Evolutionary conservation across 2,329 filamentous ascomycete genomes (phyloP).

Genomic region (Didymella sp.): DNA sequence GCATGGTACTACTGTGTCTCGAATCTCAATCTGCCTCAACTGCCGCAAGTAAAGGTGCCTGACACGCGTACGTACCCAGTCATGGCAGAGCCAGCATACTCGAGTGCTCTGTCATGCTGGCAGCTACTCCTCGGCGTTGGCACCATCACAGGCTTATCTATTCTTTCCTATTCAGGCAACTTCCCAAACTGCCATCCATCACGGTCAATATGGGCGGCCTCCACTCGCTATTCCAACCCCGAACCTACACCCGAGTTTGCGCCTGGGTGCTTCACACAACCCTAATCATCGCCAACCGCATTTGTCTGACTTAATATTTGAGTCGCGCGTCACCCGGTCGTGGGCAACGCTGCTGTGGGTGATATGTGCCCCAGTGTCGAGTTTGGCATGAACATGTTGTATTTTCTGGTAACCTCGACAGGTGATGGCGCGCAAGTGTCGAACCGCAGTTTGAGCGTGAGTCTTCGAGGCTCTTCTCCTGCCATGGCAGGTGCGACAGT

Average conservation of each 20-base stretch:
- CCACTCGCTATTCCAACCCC: neutral
- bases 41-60: neutral
- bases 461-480: neutral
- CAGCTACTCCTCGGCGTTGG: neutral
- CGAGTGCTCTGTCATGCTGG: neutral
- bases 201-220: neutral
- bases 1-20: too few species aligned
- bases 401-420: neutral
- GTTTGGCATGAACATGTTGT: neutral
- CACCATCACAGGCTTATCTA: neutral
- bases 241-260: neutral
- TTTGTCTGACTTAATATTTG: too few species aligned
- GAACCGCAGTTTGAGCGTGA: neutral
- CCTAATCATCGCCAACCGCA: too few species aligned
- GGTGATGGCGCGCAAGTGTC: neutral
- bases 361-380: neutral
- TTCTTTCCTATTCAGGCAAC: neutral
- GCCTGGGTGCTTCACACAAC: neutral
- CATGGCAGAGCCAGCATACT: too few species aligned
- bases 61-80: too few species aligned
- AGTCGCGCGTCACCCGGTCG: neutral
- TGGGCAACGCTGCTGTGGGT: neutral
- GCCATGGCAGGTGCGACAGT: too few species aligned
- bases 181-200: neutral
- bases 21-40: neutral